phyloP scores from a whole-genome alignment of 306 rosid species.

The Neltuma alba region DNA sequence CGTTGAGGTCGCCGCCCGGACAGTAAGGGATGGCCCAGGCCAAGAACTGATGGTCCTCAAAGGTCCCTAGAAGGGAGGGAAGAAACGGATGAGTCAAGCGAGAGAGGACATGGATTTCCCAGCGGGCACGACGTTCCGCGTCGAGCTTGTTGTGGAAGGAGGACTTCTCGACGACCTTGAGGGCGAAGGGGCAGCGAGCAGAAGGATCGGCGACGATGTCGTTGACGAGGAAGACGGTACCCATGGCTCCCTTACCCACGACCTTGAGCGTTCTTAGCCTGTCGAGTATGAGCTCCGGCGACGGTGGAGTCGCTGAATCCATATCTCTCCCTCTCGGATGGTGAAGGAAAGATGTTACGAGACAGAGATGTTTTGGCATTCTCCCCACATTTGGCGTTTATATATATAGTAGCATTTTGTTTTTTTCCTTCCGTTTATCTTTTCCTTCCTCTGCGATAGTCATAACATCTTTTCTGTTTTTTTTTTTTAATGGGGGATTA shows the following conservation, averaged over 20 bases:
- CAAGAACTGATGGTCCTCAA: constrained; percentile 53
- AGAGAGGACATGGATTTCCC: constrained; percentile 77
- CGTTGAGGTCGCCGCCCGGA: constrained; percentile 91
- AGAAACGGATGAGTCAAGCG: constrained; percentile 70
- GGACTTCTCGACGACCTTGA: constrained; percentile 74
- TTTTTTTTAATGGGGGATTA: not conserved
- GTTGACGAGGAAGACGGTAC: constrained; percentile 79
- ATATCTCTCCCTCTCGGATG: constrained; percentile 19
- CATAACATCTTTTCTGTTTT: not conserved
- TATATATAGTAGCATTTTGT: constrained; percentile 14
- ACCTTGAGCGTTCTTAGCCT: constrained; percentile 57
- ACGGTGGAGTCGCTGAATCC: constrained; percentile 40
- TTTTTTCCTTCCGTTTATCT: not conserved
- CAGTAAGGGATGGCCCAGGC: constrained; percentile 92
- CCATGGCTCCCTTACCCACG: constrained; percentile 89
- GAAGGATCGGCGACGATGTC: constrained; percentile 41
- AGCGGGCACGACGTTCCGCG: constrained; percentile 74
- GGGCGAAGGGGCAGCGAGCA: constrained; percentile 55
- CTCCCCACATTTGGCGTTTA: constrained; percentile 39
- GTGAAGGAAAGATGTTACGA: not conserved
- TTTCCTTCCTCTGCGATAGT: not conserved
- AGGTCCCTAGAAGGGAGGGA: constrained; percentile 60
- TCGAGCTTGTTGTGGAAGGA: constrained; percentile 47
- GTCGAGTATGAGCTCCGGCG: constrained; percentile 52
- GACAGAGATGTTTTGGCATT: constrained; percentile 20